Percentiles rank a stretch among this genome's conserved stretches.
Conservation (phyloP, 148 eudicot species). For the Salicornia ramosissima region DNA sequence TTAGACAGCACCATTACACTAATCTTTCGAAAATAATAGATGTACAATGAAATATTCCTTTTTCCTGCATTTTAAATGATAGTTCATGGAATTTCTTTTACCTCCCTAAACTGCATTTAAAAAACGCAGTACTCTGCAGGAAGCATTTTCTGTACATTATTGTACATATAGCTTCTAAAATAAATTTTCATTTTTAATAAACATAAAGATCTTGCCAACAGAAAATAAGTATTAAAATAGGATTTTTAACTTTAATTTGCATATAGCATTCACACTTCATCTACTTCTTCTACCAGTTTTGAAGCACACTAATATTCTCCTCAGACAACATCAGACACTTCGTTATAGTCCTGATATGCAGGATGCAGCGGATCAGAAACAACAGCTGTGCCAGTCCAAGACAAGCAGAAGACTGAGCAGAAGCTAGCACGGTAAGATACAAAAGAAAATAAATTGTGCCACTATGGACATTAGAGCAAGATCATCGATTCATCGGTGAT, state of each 20-base stretch:
- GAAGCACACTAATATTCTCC: not conserved
- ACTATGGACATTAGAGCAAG: not conserved
- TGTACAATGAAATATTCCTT: too few relatives aligned
- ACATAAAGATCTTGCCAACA: too few relatives aligned
- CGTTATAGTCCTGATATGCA: not conserved
- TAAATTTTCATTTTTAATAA: too few relatives aligned
- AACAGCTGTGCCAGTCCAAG: not conserved
- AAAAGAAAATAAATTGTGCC: not conserved
- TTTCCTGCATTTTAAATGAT: too few relatives aligned
- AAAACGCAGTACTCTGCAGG: too few relatives aligned
- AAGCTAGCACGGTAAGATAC: not conserved
- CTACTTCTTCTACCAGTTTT: not conserved
- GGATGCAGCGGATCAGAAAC: not conserved
- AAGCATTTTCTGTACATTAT: too few relatives aligned
- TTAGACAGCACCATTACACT: too few relatives aligned
- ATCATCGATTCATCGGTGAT: not conserved
- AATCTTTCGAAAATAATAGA: too few relatives aligned
- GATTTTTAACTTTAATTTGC: not conserved
- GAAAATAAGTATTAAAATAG: too few relatives aligned
- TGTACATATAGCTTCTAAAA: too few relatives aligned
- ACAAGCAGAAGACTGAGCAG: not conserved
- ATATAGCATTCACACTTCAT: not conserved
- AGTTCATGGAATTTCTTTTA: too few relatives aligned
- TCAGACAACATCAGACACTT: not conserved
- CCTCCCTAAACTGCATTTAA: too few relatives aligned